A percentile compares a stretch with the other conserved stretches of the same genome.
phyloP scores from a whole-genome alignment of 148 eudicot species.

The Vaccinium myrtillus region DNA sequence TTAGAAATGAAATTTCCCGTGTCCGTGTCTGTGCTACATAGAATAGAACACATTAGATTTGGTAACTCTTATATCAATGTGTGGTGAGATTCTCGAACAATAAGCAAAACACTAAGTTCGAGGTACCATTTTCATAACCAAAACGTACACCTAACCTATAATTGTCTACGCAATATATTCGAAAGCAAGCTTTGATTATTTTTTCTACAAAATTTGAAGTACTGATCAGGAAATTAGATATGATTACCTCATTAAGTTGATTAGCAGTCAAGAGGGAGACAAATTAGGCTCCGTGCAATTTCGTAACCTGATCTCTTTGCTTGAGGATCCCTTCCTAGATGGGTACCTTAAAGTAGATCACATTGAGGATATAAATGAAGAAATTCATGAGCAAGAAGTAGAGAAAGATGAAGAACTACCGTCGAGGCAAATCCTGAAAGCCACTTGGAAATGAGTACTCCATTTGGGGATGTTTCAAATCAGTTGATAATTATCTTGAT shows the following conservation, averaged over 20 bases:
- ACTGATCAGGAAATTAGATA: conserved; percentile 36
- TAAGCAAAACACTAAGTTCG: no score
- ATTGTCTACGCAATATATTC: conserved; percentile 1
- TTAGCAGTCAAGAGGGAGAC: conserved; percentile 23
- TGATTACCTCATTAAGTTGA: conserved; percentile 33
- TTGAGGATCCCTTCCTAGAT: conserved; percentile 28
- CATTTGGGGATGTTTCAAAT: background rate
- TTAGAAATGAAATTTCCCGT: no score
- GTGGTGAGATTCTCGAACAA: no score
- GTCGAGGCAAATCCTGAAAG: conserved; percentile 9
- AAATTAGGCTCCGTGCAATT: conserved; percentile 34
- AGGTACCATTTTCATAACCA: no score
- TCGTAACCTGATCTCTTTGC: conserved; percentile 45
- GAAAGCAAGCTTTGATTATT: conserved; percentile 28
- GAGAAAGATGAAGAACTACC: conserved; percentile 15
- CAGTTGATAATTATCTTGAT: background rate
- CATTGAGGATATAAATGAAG: conserved; percentile 8
- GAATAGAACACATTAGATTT: no score
- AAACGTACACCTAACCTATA: no score
- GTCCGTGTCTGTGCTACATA: no score
- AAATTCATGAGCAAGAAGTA: conserved; percentile 8
- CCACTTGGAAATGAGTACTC: conserved; percentile 2
- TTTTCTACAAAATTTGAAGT: conserved; percentile 27
- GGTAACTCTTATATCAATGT: no score
- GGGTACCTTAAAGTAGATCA: conserved; percentile 18